Evolutionary conservation across 163 green algal genomes (phyloP), one percentile per base, ranked within the genome.

Genomic region (Chlamydomonas reinhardtii): DNA sequence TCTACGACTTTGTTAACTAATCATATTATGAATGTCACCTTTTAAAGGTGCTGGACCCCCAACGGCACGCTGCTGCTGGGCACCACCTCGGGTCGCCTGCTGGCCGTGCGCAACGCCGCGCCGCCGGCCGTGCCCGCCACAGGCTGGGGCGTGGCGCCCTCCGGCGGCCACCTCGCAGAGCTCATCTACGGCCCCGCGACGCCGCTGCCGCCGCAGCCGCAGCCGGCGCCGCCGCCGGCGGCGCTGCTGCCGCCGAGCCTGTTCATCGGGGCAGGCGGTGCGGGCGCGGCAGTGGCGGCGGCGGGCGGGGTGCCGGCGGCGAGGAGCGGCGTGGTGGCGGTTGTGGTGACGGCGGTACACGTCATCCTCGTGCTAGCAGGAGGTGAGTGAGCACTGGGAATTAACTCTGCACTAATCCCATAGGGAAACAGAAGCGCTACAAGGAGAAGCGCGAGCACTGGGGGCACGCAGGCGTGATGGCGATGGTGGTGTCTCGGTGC

Each of bases 51-150:
- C 34, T 91, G 87, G 87, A 85, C 74, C 4, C 87, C 87, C n/a
- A 83, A 79, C n/a, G 87, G 87, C 25, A 85, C 74, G 8, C 62
- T 91, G 81, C 68, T 91, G 34, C 74, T 91, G 16, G 87, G 87
- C 15, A 91, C 87, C 59, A 82, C 34, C 24, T 31, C 29, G 12
- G 87, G 87, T 24, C 82, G 82, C 1, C 31, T 91, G 35, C 81
- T 91, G 62, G 77, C 52, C 2, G 73, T 87, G 61, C 22, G 32
- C 6, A 54, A 66, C 43, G 77, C 78, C 3, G 86, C 78, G 24
- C 86, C 77, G 27, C 69, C 71, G 14, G 86, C 71, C 34, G 29
- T 90, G 2, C 77, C 86, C 15, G 73, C 27, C 32, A 52, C 15
- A 24, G 35, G 66, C 27, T 75, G 73, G 66, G 82, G 73, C 19